Evolutionary conservation across 2,329 filamentous ascomycete genomes (phyloP), one percentile per base, ranked within the genome.

Genomic region (Polytolypa hystricis): DNA sequence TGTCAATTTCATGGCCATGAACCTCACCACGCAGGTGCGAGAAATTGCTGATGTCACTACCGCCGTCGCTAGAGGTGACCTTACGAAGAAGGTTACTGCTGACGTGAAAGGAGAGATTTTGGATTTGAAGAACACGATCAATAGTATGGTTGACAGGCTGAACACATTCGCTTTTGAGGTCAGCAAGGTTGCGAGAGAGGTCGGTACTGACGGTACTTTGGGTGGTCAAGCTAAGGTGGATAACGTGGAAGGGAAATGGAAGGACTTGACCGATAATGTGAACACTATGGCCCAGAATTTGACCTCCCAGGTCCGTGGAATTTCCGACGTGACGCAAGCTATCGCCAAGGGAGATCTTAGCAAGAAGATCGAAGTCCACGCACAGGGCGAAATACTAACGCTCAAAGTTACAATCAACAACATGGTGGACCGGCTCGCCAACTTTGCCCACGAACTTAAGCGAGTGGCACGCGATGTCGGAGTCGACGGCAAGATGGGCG

Each of bases 1-100:
- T 45, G 89, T 98, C 63, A 98, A 98, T 63, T 83, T 87, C 49
- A 96, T 98, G 89, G 89, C 89, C 55, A 93, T 91, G 73, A 98
- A 96, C 59, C 67, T 98, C 50, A 96, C 89, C 2, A 93, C 91
- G 4, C 89, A 98, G 67, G 91, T 98, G 56, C 81, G 89, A 66
- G 87, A 95, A 62, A 98, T 98, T 50, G 91, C 89, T 43, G 85
- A 89, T 54, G 91, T 98, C 41, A 96, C 89, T 3, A 94, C 87
- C 2, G 89, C 89, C 41, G 89, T 98, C 43, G 89, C 89, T 35
- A 84, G 82, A 58, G 89, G 89, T 54, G 89, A 98, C 61, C 68
- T 98, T 44, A 93, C 84, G 43, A 85, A 91, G 65, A 96, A 95
- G 68, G 95, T 98, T 55, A 82, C 85, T 43, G 85, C 93, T 45